Evolutionary conservation across 768 basidiomycete species (phyloP).

Genomic region (Panellus pusillus): DNA sequence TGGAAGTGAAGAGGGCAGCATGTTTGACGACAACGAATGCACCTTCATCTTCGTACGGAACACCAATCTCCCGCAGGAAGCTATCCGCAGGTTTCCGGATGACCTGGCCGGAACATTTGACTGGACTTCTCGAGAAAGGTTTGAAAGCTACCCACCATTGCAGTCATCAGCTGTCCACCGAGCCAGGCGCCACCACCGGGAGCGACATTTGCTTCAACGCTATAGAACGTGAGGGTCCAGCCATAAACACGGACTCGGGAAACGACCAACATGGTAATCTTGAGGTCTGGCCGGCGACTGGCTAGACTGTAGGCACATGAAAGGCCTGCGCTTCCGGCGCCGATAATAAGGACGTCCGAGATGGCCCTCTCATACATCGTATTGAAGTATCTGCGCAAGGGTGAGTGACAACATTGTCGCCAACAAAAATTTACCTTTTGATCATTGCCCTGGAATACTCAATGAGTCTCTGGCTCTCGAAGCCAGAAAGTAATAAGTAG

Average conservation of each 20-base stretch:
- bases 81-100: conserved; percentile 75
- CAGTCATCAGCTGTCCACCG: conserved; percentile 76
- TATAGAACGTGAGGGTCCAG: conserved; percentile 34
- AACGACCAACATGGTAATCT: conserved; percentile 27
- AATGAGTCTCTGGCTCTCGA: too few relatives aligned
- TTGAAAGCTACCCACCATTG: conserved; percentile 51
- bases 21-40: conserved; percentile 79
- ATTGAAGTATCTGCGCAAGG: conserved; percentile 61
- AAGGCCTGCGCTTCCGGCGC: conserved; percentile 68
- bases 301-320: conserved; percentile 76
- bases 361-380: conserved; percentile 73
- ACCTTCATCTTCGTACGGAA: conserved; percentile 79
- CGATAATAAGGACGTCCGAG: conserved; percentile 77
- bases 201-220: conserved; percentile 78
- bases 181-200: conserved; percentile 81
- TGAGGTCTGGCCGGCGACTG: conserved; percentile 64
- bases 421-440: not conserved
- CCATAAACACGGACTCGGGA: conserved; percentile 28
- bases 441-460: not conserved
- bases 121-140: not conserved
- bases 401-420: not conserved
- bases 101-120: conserved; percentile 41
- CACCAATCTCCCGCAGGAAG: conserved; percentile 68
- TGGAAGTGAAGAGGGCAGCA: conserved; percentile 79
- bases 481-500: conserved; percentile 47